phyloP scores from a whole-genome alignment of 2,329 filamentous ascomycete genomes.

The Beauveria brongniartii region DNA sequence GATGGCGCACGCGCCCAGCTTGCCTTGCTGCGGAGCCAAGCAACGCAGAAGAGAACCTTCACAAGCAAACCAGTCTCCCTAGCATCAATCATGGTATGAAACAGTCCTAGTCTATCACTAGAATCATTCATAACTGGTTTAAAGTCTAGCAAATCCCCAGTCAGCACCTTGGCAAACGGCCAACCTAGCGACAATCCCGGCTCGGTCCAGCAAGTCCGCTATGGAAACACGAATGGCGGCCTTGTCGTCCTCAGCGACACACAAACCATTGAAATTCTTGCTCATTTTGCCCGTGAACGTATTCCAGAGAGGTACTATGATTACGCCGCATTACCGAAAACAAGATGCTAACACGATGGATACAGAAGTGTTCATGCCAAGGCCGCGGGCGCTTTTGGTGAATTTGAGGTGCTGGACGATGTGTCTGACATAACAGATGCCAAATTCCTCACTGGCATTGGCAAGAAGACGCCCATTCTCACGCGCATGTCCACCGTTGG shows the following conservation, averaged over 20 bases:
- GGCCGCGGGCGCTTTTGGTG: constrained; percentile 34
- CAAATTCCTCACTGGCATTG: constrained; percentile 39
- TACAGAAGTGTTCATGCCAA: constrained; percentile 17
- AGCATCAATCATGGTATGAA: not conserved
- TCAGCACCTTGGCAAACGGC: constrained; percentile 10
- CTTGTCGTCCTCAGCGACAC: constrained; percentile 41
- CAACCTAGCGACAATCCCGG: constrained; percentile 15
- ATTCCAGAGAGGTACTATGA: constrained; percentile 42
- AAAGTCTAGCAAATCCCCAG: not conserved
- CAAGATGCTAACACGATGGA: not conserved
- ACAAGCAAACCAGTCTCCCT: not conserved
- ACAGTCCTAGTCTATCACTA: not conserved
- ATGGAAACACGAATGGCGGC: constrained; percentile 23
- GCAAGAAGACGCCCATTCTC: constrained; percentile 37
- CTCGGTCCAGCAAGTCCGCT: constrained; percentile 17
- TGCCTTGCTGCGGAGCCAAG: not conserved
- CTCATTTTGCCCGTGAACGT: constrained; percentile 50
- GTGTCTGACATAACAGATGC: constrained; percentile 45
- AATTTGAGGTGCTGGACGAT: constrained; percentile 49
- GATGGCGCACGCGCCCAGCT: not conserved
- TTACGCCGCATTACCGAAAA: not conserved
- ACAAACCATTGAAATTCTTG: constrained; percentile 46
- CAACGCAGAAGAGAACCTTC: too few species aligned
- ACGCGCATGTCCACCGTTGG: constrained; percentile 60
- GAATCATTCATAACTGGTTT: not conserved